Evolutionary conservation across 139 green algal genomes (phyloP), one percentile per base, ranked within the genome.

Genomic region (Mesotaenium endlicherianum): DNA sequence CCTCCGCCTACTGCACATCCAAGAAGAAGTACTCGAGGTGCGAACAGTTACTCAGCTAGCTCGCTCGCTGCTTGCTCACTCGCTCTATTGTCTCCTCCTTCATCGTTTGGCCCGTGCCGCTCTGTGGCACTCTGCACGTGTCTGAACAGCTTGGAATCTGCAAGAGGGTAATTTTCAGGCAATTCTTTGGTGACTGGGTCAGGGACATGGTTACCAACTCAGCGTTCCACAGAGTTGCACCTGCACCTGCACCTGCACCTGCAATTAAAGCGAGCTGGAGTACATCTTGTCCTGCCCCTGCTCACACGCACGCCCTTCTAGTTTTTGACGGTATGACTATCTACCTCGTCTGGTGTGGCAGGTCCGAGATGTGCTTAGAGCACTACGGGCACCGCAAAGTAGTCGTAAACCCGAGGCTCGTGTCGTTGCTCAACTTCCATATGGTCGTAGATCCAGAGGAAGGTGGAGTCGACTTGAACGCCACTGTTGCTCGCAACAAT

Each of bases 321-420:
- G 20, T 64, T 64, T 64, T 34, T 64, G 26, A 34, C 26, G 20
- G 50, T 34, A 34, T 64, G 26, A 20, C 20, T 64, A 26, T 64
- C 20, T 64, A 64, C 26, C 20, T 26, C 26, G 20, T 64, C 20
- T 64, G 20, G 50, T 34, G 50, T 34, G 20, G 3, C 45, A 70
- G 74, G 44, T n/a, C 26, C 5, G 75, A 82, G 75, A 47, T 71
- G 53, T 82, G 75, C 49, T 20, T 82, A 44, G 75, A 82, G 14
- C 75, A 82, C 49, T 49, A 82, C 75, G 75, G 75, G 5, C 75
- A 82, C 17, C 75, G 75, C 53, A 82, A 82, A 14, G 76, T 50
- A n/a, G 75, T 44, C 47, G 42, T 72, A 11, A 50, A 82, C 57
- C 75, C 75, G 3, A 31, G 75, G 1, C 76, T 75, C 16, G 39